Conservation (phyloP, 2,329 filamentous ascomycete species). For the Fusarium tuaranense region DNA sequence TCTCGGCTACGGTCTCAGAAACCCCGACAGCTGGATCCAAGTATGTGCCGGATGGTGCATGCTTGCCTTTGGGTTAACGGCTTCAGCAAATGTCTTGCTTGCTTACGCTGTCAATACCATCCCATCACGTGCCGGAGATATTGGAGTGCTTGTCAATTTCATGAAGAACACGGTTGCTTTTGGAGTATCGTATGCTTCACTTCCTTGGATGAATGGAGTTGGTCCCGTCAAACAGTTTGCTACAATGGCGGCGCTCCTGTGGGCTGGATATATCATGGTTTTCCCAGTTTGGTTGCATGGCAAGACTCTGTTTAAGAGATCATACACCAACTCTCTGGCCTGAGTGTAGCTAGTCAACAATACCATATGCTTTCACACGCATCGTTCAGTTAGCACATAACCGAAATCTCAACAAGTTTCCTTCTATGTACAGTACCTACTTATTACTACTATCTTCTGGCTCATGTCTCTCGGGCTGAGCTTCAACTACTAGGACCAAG, state of each 20-base stretch:
- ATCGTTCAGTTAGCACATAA: too few species aligned
- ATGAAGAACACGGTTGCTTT: slow-evolving; percentile 8
- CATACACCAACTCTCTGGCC: neutral
- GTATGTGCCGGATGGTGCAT: neutral
- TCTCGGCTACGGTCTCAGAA: neutral
- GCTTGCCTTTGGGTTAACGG: slow-evolving; percentile 4
- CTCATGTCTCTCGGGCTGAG: too few species aligned
- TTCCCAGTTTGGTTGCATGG: slow-evolving; percentile 6
- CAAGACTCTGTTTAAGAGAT: neutral
- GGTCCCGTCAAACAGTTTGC: slow-evolving; percentile 7
- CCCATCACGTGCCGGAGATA: slow-evolving; percentile 1
- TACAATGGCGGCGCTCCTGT: slow-evolving; percentile 5
- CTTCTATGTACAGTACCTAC: neutral
- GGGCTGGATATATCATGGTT: slow-evolving; percentile 3
- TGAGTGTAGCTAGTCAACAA: too few species aligned
- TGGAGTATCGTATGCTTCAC: slow-evolving; percentile 4
- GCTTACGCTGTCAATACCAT: slow-evolving; percentile 4
- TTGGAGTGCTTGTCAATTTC: slow-evolving; percentile 5
- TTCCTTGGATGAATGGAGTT: slow-evolving; percentile 1
- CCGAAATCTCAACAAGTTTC: neutral
- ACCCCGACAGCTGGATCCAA: neutral
- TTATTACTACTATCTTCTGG: neutral
- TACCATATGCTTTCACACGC: too few species aligned
- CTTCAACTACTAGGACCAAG: too few species aligned
- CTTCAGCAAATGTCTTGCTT: slow-evolving; percentile 7